Base-by-base conservation (phyloP, 306 rosid species). In the Cucurbita argyrosperma region DNA sequence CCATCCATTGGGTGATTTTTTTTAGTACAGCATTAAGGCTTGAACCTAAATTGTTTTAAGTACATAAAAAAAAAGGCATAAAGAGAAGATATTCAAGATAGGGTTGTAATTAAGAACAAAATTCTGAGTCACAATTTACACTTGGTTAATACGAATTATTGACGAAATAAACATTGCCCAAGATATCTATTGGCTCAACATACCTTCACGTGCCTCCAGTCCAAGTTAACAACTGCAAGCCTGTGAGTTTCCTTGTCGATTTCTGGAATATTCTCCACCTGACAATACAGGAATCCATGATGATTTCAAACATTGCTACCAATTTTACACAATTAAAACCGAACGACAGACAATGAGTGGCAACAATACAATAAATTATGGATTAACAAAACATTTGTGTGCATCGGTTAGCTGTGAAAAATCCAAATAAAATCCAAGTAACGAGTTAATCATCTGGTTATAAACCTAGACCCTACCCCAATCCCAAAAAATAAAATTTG, bases 151-250 rank as follows among this genome's bases (percentile, higher is more conserved):
- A 60, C 11, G 42, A 60, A 59, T 59, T 30, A 59, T 59, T 59
- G 65, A 12, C 18, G n/a, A 35, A 9, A 60, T 60, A 60, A 60
- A 7, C 64, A 58, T 19, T 23, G 26, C 39, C 42, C 18, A 30
- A 59, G 18, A 26, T 1, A 26, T 26, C 26, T 1, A 39, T 5
- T 7, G 38, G n/a, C 47, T 43, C 45, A 23, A 50, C 88, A 8
- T 84, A 94, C 98, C 91, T 86, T 90, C 39, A 94, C 88, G 76
- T 83, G 77, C 77, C 88, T 84, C 98, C 98, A 90, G 60, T 94
- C 98, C 98, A 91, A 81, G 74, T 94, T 87, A 83, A 90, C 92
- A 71, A 89, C 84, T 26, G 96, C 97, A 74, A 90, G 90, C 79
- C 95, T 83, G 57, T 59, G 81, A 6, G 96, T 92, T 75, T 89